These are phyloP conservation scores for Boletus rubescentipes DNA, from an alignment of 768 basidiomycete genomes.

Conservation along the genomic window DNA sequence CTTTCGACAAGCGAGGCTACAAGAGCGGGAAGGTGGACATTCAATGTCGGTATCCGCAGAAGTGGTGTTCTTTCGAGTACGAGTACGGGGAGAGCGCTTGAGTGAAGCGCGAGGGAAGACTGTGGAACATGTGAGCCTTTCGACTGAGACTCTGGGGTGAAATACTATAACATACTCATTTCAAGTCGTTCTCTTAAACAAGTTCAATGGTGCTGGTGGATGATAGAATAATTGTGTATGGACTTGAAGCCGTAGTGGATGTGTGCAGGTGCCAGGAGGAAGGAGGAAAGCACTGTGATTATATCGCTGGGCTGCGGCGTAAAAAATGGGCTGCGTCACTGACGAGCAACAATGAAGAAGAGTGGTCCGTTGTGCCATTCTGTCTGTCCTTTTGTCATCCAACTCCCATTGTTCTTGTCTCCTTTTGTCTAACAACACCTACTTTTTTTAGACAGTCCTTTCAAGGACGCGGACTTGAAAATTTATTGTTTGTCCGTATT, in stretches of 20 bases:
- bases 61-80: constrained; percentile 18
- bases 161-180: constrained; percentile 24
- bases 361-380: constrained; percentile 7
- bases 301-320: constrained; percentile 14
- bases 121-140: constrained; percentile 8
- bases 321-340: constrained; percentile 2
- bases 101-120: constrained; percentile 27
- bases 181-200: constrained; percentile 6
- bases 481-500: constrained; percentile 16
- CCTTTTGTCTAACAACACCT: constrained; percentile 22
- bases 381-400: constrained; percentile 23
- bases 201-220: background rate
- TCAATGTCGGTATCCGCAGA: constrained; percentile 9
- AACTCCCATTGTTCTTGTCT: constrained; percentile 27
- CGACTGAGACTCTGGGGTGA: background rate
- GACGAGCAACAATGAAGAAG: constrained; percentile 15
- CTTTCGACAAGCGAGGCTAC: constrained; percentile 8
- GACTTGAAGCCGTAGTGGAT: constrained; percentile 8
- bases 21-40: constrained; percentile 5
- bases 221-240: background rate
- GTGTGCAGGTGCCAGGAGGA: constrained; percentile 9
- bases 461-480: constrained; percentile 19
- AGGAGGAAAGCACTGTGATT: constrained; percentile 6
- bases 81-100: constrained; percentile 26
- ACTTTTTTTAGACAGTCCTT: constrained; percentile 16